These are phyloP conservation scores for Lolium rigidum DNA, from an alignment of 176 grass and related monocot species.

Conservation along the genomic window DNA sequence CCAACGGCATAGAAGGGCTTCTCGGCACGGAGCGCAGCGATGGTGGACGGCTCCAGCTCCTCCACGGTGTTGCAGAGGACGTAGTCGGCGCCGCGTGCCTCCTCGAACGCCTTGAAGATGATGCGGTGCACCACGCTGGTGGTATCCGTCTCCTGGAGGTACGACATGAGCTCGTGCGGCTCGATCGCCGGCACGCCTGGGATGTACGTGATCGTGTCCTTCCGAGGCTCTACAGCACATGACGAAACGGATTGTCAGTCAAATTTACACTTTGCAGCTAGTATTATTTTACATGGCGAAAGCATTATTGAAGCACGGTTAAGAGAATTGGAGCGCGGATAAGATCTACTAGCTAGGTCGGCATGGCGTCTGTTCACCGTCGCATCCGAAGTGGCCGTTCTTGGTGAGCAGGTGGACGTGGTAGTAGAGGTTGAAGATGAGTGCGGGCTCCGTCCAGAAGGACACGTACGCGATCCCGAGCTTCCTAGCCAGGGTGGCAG, in stretches of 20 bases:
- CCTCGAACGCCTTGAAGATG: slow-evolving; percentile 69
- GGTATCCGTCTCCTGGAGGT: slow-evolving; percentile 60
- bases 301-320: too few relatives aligned
- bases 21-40: slow-evolving; percentile 54
- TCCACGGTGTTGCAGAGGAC: slow-evolving; percentile 77
- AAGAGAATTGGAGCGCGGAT: too few relatives aligned
- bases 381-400: slow-evolving; percentile 62
- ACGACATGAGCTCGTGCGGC: slow-evolving; percentile 67
- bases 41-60: slow-evolving; percentile 70
- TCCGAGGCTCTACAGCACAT: slow-evolving; percentile 57
- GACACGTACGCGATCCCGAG: too few relatives aligned
- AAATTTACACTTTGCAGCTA: not conserved
- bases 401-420: not conserved
- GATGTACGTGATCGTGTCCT: slow-evolving; percentile 80
- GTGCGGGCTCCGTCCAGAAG: too few relatives aligned
- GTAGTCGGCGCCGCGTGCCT: slow-evolving; percentile 58
- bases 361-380: slow-evolving; percentile 39
- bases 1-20: slow-evolving; percentile 78
- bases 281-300: too few relatives aligned
- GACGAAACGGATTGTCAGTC: not conserved
- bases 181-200: slow-evolving; percentile 64
- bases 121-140: slow-evolving; percentile 70
- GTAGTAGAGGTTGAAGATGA: too few relatives aligned
- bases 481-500: too few relatives aligned
- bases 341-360: too few relatives aligned